Base-by-base conservation (phyloP, 495 filamentous ascomycete species). In the Neurospora pannonica region DNA sequence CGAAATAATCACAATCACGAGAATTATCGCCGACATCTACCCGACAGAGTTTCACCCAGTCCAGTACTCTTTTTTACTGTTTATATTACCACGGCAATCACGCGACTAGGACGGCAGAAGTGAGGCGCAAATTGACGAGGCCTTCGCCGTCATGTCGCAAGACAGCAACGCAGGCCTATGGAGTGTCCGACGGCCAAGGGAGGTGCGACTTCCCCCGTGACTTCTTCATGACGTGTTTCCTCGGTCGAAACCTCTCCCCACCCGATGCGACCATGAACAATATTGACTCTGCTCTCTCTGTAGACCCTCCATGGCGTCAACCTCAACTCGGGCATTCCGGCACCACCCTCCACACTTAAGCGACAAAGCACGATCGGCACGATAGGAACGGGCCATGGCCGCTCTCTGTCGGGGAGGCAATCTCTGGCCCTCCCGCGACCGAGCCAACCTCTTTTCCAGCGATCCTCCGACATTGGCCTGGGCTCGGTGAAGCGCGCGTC, bases 311-410 rank as follows among this genome's bases (percentile, higher is more conserved):
- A 90, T 75, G 88, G 89, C 77, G 87, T 95, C 78, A 92, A 90
- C 79, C 88, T 90, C 81, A 95, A 91, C 78, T 90, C 92, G 46
- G 85, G 89, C n/a, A 92, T 97, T 72, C 94, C 95, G 6, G 92
- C 94, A 82, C 94, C 94, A 6, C 86, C 92, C n/a, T 98, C 96
- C n/a, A 93, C 96, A 34, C 88, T 98, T 86, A 98, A 98, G 83
- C 93, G 96, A 80, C 93, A 93, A 9, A 97, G 90, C 77, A 95
- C 93, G n/a, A 91, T 91, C 69, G 90, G 90, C 71, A 89, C 88
- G 76, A 67, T 67, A 34, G 54, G 54, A 34, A 86, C 88, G 42
- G 90, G 90, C 81, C 89, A 95, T 81, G 89, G 86, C 72, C 93
- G 94, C 76, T 93, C 93, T 67, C 85, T 91, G 76, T 94, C 93